Evolutionary conservation across 768 basidiomycete genomes (phyloP), one percentile per base, ranked within the genome.

Genomic region (Trametopsis cervina): DNA sequence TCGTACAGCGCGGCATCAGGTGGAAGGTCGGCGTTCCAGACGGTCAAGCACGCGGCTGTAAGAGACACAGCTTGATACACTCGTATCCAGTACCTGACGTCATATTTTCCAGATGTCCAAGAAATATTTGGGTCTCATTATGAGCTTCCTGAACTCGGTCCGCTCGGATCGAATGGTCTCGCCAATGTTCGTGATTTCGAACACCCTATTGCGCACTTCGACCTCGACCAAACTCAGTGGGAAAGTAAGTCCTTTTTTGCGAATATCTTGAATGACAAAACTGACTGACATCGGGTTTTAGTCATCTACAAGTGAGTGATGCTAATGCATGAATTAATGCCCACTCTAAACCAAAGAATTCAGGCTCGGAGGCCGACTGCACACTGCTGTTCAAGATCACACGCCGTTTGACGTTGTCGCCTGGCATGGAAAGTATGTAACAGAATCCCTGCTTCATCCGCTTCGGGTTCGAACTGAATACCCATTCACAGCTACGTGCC

Each of bases 341-440:
- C 24, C 13, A 18, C 33, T 4, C 9, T 12, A 21, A 21, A 21
- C 17, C 23, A 33, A 10, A 9, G 4, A 9, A 20, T 11, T 37
- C 50, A 81, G 77, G 63, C 69, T 83, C 23, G 67, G 71, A 45
- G 80, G 81, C 13, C 66, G 77, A 60, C 60, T 79, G 9, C 77
- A 77, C 57, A 60, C 63, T 20, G 79, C 78, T 54, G 63, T 66
- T 35, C 80, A 83, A 52, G 72, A 78, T 38, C 78, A 82, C 60
- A 81, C 82, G 1, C 82, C 82, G 0, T 85, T 84, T 60, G 83
- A 85, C 57, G 81, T 84, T 35, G 82, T 84, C 22, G 81, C 81
- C 1, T 83, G 80, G 81, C 75, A 78, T 42, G 80, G 80, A 62
- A 83, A 80, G 79, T 80, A 59, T 44, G 76, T 65, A 2, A 9